Conservation (phyloP, 306 rosid species). For the Cercis canadensis region DNA sequence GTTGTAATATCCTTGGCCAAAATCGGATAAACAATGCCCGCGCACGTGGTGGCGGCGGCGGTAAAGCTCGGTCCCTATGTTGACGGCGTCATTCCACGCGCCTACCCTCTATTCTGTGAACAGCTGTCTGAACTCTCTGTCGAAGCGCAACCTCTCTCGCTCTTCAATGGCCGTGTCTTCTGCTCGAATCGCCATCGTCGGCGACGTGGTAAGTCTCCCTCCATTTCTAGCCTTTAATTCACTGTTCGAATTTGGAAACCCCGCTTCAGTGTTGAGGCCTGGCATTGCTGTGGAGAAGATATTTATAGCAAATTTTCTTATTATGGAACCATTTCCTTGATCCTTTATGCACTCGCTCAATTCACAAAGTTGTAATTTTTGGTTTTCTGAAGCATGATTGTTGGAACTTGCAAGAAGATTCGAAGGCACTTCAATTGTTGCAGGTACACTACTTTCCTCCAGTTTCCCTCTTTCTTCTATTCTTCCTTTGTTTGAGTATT, state of each 20-base stretch:
- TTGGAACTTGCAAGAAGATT: conserved; percentile 84
- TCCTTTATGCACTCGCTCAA: background rate
- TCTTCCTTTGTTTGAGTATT: background rate
- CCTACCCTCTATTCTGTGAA: conserved; percentile 37
- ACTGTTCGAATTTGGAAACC: background rate
- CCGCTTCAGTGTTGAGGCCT: background rate
- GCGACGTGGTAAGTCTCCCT: conserved; percentile 72
- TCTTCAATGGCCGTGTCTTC: conserved; percentile 69
- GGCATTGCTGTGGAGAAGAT: background rate
- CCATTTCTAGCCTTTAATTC: background rate
- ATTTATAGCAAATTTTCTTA: background rate
- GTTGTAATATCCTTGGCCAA: too few relatives aligned
- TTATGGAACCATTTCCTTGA: background rate
- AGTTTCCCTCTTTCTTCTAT: background rate
- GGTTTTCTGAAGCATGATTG: conserved; percentile 64
- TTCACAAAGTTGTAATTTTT: background rate
- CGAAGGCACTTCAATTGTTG: conserved; percentile 46
- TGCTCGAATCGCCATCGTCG: conserved; percentile 77
- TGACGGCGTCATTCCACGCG: conserved; percentile 59
- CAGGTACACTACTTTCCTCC: background rate
- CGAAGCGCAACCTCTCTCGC: conserved; percentile 29
- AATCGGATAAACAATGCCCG: too few relatives aligned
- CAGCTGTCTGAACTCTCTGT: conserved; percentile 16
- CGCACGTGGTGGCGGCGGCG: background rate
- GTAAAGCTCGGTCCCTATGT: conserved; percentile 35